A percentile compares a stretch with the other conserved stretches of the same genome.
phyloP scores from a whole-genome alignment of 2,329 filamentous ascomycete genomes.

The Neofusicoccum sp. region DNA sequence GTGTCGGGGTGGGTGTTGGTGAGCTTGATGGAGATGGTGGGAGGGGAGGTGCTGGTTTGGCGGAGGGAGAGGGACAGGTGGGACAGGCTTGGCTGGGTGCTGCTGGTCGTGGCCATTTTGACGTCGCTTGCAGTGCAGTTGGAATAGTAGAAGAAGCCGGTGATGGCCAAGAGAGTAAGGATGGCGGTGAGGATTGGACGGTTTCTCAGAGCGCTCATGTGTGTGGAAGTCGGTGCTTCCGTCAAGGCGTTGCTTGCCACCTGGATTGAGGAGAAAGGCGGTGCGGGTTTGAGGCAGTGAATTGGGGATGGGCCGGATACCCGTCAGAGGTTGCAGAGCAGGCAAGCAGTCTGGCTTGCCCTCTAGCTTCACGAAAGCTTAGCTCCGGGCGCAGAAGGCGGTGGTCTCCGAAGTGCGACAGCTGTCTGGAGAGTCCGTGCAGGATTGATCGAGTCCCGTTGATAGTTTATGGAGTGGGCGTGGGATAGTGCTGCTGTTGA shows the following conservation, averaged over 20 bases:
- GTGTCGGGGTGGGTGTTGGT: slow-evolving; percentile 34
- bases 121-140: slow-evolving; percentile 34
- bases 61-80: slow-evolving; percentile 31
- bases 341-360: background rate
- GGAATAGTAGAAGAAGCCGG: slow-evolving; percentile 34
- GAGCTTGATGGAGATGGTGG: slow-evolving; percentile 35
- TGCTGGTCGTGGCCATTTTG: no score
- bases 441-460: background rate
- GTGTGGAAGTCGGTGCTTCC: background rate
- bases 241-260: background rate
- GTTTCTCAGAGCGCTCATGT: background rate
- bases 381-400: background rate
- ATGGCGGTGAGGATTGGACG: slow-evolving; percentile 37
- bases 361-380: background rate
- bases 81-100: slow-evolving; percentile 31
- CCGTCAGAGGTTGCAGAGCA: background rate
- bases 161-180: slow-evolving; percentile 45
- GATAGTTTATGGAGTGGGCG: background rate
- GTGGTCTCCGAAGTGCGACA: background rate
- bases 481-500: background rate
- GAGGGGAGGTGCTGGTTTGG: slow-evolving; percentile 31
- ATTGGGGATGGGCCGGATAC: background rate
- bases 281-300: background rate
- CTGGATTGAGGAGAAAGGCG: background rate
- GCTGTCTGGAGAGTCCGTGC: background rate